phyloP scores from a whole-genome alignment of 2,329 filamentous ascomycete genomes.

The Neopestalotiopsis sp. region DNA sequence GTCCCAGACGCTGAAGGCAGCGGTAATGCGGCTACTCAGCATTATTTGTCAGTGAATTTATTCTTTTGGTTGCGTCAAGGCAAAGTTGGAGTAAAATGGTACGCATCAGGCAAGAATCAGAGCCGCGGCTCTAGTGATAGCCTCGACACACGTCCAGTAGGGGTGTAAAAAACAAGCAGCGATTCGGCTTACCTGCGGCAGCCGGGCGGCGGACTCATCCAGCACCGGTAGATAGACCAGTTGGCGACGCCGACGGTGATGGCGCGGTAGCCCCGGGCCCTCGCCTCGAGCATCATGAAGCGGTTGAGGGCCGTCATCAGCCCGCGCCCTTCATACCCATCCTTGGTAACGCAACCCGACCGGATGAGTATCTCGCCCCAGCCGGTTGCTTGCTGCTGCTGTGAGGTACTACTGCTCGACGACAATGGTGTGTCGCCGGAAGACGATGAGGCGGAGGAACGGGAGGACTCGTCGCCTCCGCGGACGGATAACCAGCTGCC shows the following conservation, averaged over 20 bases:
- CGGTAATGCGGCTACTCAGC: neutral
- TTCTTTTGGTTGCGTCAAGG: too few species aligned
- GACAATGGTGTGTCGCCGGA: too few species aligned
- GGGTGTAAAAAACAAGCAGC: too few species aligned
- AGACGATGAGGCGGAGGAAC: too few species aligned
- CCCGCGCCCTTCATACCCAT: slow-evolving; percentile 25
- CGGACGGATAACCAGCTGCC: slow-evolving; percentile 18
- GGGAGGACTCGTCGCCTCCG: slow-evolving; percentile 18
- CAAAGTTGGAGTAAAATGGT: too few species aligned
- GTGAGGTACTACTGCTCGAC: neutral
- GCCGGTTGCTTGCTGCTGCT: slow-evolving; percentile 22
- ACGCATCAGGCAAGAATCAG: too few species aligned
- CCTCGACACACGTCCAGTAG: too few species aligned
- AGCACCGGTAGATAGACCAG: slow-evolving; percentile 17
- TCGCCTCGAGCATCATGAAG: slow-evolving; percentile 30
- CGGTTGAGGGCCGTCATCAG: slow-evolving; percentile 28
- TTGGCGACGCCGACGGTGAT: slow-evolving; percentile 19
- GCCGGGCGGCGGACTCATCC: slow-evolving; percentile 17
- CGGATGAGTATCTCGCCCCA: slow-evolving; percentile 26
- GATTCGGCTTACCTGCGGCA: neutral
- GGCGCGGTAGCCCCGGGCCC: slow-evolving; percentile 26
- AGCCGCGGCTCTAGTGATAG: too few species aligned
- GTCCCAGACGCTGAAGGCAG: slow-evolving; percentile 2
- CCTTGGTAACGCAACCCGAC: slow-evolving; percentile 25
- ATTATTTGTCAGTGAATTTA: too few species aligned